A percentile compares a stretch with the other conserved stretches of the same genome.
Evolutionary conservation across 1,284 basidiomycete genomes (phyloP).

Genomic region (Porodaedalea pini): DNA sequence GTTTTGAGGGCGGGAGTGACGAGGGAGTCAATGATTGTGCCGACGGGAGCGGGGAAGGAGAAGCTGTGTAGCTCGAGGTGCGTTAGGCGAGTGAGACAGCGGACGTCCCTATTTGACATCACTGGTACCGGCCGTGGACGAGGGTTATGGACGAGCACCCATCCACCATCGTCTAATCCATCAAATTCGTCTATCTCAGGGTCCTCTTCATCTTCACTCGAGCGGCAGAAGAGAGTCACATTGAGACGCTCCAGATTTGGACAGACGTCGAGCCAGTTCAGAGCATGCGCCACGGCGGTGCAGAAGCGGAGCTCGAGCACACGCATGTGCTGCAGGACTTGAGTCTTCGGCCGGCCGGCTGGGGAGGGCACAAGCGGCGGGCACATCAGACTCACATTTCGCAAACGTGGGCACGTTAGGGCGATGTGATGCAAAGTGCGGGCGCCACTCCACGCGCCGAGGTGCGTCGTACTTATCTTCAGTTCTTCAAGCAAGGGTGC

Average conservation of each 20-base stretch:
- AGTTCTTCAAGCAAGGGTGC: not conserved
- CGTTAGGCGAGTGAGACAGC: not conserved
- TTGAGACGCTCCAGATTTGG: not conserved
- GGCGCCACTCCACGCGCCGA: not conserved
- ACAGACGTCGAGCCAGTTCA: not conserved
- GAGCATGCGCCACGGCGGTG: not conserved
- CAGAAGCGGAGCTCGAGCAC: not conserved
- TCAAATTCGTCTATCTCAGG: not conserved
- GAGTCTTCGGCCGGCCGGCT: not conserved
- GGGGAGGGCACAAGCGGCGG: not conserved
- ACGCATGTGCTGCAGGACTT: not conserved
- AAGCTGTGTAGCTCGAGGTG: not conserved
- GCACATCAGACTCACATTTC: not conserved
- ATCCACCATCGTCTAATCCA: not conserved
- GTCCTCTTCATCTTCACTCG: not conserved
- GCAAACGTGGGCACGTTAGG: not conserved
- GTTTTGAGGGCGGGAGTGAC: not conserved
- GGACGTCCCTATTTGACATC: not conserved
- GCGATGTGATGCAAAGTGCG: not conserved
- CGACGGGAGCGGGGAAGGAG: not conserved
- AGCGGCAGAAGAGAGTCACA: not conserved
- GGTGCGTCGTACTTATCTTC: not conserved
- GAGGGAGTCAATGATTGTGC: not conserved
- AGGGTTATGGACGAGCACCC: not conserved
- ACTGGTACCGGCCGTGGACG: not conserved